Base-by-base conservation (phyloP, 176 grass and related monocot species). In the Saccharum spontaneum region DNA sequence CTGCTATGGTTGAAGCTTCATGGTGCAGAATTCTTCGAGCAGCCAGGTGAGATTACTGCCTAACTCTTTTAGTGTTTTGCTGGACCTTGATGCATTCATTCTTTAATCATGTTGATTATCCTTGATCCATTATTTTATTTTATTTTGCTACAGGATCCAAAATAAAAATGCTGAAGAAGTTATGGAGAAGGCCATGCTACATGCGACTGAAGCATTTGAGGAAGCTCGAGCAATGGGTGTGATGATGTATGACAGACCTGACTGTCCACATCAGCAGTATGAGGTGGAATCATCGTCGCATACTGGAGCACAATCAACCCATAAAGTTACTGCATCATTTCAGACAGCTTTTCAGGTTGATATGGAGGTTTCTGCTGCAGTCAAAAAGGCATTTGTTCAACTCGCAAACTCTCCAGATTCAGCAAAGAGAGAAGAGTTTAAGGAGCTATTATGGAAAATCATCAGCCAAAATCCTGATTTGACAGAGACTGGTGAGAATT, bases 1-100 rank as follows among this genome's bases (percentile, higher is more conserved):
- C 86, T 87, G 91, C 97, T 48, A 92, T 99, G 91, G 82, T 97
- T 80, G 97, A 99, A 83, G 94, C 88, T 63, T 96, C 97, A 24
- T 99, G 94, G 97, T 99, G 97, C 41, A 64, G 90, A 81, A 99
- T 96, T 86, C 93, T 99, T 87, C 87, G 87, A 89, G 90, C 97
- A 87, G 94, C 97, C 39, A 96, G 94, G 97, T 96, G 76, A 89
- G 68, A 84, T 4, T 73, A 76, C 86, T 39, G 5, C 54, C 55
- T 76, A 10, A 71, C 48, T 67, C 57, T 23, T 6, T 72, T 82
- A 26, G 12, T 67, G 38, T 34, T 55, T 72, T 28, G 37, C 62
- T 75, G 33, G 22, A 44, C 7, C 72, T 59, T 55, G 45, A 54
- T 41, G 73, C n/a, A 50, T 37, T 57, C n/a, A 15, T 68, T 68